phyloP scores from a whole-genome alignment of 2,329 filamentous ascomycete genomes.

The Diaporthe sp. region DNA sequence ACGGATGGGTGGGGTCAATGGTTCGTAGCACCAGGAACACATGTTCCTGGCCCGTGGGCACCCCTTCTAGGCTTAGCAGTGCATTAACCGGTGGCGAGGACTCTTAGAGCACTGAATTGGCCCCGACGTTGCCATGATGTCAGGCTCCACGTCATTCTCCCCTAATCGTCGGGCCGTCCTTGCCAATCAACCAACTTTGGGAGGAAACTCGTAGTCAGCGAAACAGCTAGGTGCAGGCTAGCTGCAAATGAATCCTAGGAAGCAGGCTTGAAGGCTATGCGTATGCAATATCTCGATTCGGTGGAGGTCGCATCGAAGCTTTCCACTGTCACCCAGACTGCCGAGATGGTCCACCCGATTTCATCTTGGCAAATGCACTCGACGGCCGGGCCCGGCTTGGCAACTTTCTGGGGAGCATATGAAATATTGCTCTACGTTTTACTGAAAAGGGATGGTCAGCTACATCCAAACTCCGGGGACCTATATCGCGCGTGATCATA shows the following conservation, averaged over 20 bases:
- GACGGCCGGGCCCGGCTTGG: conserved; percentile 27
- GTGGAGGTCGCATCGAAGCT: neutral
- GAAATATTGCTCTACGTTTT: neutral
- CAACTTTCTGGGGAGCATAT: neutral
- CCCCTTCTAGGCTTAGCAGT: neutral
- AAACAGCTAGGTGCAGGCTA: neutral
- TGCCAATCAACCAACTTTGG: conserved; percentile 7
- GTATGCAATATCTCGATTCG: neutral
- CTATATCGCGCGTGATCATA: too few species aligned
- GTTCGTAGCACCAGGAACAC: conserved; percentile 14
- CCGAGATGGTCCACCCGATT: conserved; percentile 1
- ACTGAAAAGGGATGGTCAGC: neutral
- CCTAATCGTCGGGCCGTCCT: neutral
- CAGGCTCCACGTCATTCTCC: conserved; percentile 26
- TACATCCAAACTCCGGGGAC: neutral
- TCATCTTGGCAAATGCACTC: conserved; percentile 20
- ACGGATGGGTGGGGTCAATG: neutral
- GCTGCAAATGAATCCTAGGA: neutral
- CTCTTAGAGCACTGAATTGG: neutral
- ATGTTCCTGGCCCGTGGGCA: conserved; percentile 5
- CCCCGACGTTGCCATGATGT: conserved; percentile 31
- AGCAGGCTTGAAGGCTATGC: neutral
- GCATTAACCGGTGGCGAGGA: conserved; percentile 4
- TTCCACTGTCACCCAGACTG: neutral
- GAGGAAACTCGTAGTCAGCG: neutral